Evolutionary conservation across 2,329 filamentous ascomycete species (phyloP).

Genomic region (Fusarium bactridioides): DNA sequence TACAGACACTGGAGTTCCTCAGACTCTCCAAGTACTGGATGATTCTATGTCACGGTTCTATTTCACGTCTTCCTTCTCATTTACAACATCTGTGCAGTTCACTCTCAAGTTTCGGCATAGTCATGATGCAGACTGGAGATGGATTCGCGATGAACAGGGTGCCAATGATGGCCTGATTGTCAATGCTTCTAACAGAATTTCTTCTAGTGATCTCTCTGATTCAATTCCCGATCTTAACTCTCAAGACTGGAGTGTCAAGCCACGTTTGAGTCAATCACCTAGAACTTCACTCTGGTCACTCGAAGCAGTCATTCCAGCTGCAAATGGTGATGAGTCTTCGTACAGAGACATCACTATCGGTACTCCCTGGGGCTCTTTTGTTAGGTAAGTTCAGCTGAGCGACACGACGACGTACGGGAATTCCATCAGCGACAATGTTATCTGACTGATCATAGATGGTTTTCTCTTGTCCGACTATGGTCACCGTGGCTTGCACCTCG

Average conservation of each 20-base stretch:
- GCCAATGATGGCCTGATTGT: constrained; percentile 71
- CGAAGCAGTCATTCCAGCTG: constrained; percentile 62
- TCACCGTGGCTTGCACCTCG: constrained; percentile 88
- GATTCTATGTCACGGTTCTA: constrained; percentile 52
- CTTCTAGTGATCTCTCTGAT: constrained; percentile 55
- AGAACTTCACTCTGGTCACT: constrained; percentile 76
- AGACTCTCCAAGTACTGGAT: constrained; percentile 57
- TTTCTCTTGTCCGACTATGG: constrained; percentile 81
- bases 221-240: constrained; percentile 67
- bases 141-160: constrained; percentile 72
- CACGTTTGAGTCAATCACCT: constrained; percentile 70
- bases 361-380: constrained; percentile 63
- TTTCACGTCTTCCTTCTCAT: constrained; percentile 62
- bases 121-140: constrained; percentile 68
- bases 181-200: constrained; percentile 43
- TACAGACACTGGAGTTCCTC: constrained; percentile 48
- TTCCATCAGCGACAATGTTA: not conserved
- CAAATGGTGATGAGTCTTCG: constrained; percentile 65
- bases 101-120: constrained; percentile 73
- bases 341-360: constrained; percentile 67
- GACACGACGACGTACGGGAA: not conserved
- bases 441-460: constrained; percentile 65
- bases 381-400: constrained; percentile 53
- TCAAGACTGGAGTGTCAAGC: constrained; percentile 58
- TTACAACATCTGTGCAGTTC: constrained; percentile 64